These are phyloP conservation scores for Solioccasus polychromus DNA, from an alignment of 768 basidiomycete genomes.

Conservation along the genomic window DNA sequence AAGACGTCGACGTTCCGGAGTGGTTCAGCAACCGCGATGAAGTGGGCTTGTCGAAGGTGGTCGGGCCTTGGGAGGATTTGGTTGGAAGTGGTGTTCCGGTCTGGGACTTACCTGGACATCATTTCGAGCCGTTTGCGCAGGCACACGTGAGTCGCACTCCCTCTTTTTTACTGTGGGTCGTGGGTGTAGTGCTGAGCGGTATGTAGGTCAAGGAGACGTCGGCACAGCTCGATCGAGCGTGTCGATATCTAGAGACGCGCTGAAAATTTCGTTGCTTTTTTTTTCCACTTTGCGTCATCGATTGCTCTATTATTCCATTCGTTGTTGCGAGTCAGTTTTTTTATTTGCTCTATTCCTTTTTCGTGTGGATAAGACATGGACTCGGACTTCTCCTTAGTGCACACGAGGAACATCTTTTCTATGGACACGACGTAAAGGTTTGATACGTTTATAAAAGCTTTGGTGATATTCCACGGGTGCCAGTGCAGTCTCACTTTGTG, in stretches of 20 bases:
- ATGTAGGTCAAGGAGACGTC: constrained; percentile 23
- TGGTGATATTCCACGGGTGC: too few species aligned
- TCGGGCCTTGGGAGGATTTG: constrained; percentile 48
- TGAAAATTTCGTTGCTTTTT: background rate
- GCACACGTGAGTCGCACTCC: constrained; percentile 45
- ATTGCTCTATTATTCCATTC: too few species aligned
- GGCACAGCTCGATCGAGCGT: constrained; percentile 20
- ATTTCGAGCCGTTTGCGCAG: constrained; percentile 56
- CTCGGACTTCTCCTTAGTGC: too few species aligned
- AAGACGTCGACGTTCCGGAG: constrained; percentile 33
- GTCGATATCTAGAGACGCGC: constrained; percentile 10
- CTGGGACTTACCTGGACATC: constrained; percentile 62
- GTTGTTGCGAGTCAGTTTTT: too few species aligned
- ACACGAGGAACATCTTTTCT: too few species aligned
- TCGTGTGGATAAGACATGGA: too few species aligned
- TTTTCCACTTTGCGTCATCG: too few species aligned
- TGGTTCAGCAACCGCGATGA: constrained; percentile 54
- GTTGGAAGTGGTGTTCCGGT: constrained; percentile 38
- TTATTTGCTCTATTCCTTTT: too few species aligned
- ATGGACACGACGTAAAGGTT: too few species aligned
- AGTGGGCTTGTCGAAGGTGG: constrained; percentile 19
- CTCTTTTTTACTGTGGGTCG: background rate
- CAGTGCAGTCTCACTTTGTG: too few species aligned
- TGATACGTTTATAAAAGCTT: too few species aligned
- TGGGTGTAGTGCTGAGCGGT: background rate